Base-by-base conservation (phyloP, 306 rosid species). In the Cicer cuneatum region DNA sequence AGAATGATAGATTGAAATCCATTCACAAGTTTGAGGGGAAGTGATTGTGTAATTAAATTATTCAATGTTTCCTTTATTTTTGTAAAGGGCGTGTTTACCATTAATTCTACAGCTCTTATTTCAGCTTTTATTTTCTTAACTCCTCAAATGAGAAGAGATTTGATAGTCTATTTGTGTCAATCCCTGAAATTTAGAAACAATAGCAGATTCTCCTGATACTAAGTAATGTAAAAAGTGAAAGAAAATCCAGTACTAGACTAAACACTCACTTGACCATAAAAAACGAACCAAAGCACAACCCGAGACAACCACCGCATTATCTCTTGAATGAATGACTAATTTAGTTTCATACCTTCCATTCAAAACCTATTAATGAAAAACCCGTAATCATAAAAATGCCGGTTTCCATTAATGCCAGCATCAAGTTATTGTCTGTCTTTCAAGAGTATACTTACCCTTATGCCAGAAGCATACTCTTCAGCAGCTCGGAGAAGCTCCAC, bases 401-500 rank as follows among this genome's bases (percentile, higher is more conserved):
- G 59, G 13, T 53, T 73, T 49, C 2, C 72, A 62, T 13, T 19
- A 71, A 37, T 43, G 57, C 14, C 52, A 59, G 58, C 42, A 68
- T 53, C 54, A 68, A 71, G 11, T 12, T 63, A 78, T 73, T 48
- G 21, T 78, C 35, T 78, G 69, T 71, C 72, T 63, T 63, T 74
- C 73, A 80, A 39, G 63, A 72, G 21, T 43, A 68, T 69, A 82
- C 89, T 87, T 86, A 94, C 98, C 98, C 98, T 87, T 66, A 91
- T 90, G 71, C 98, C 98, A 79, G 97, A 81, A 46, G 97, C 97
- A 86, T 91, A 94, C 82, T 94, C 98, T 86, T 94, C 98, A 78
- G 98, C 98, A 82, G 98, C 97, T 62, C 98, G 96, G 72, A 94
- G 98, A 46, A 94, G 98, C 71, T 91, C 97, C 83, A 94, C 98